Percentiles rank a stretch among this genome's conserved stretches.
Conservation (phyloP, 2,329 filamentous ascomycete genomes). For the Colletotrichum sp. region DNA sequence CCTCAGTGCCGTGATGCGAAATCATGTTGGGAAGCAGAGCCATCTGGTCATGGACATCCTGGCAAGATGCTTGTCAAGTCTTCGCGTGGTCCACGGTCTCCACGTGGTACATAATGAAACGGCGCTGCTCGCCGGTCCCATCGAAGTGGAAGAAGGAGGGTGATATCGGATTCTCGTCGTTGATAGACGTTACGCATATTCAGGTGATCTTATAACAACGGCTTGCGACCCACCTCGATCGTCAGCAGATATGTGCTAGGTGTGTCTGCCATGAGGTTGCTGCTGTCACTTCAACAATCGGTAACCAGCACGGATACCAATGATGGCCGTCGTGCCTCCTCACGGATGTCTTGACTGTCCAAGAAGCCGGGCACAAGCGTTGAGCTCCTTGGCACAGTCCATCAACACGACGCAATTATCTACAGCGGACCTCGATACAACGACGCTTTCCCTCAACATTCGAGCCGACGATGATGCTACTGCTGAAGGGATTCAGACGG, state of each 20-base stretch:
- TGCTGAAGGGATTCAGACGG: slow-evolving; percentile 3
- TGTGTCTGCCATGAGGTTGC: background rate
- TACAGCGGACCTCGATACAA: background rate
- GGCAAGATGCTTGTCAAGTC: background rate
- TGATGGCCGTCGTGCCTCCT: slow-evolving; percentile 14
- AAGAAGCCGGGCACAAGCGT: background rate
- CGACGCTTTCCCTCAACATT: background rate
- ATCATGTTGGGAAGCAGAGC: background rate
- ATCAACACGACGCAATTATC: background rate
- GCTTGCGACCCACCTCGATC: background rate
- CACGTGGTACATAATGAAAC: slow-evolving; percentile 7
- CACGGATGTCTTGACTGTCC: slow-evolving; percentile 3
- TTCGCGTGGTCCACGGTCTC: background rate
- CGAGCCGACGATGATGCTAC: slow-evolving; percentile 1
- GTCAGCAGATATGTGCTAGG: background rate
- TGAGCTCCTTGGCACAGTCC: background rate
- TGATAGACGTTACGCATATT: background rate
- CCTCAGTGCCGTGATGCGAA: background rate
- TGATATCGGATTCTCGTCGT: background rate
- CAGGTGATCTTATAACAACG: background rate
- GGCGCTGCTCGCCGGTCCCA: background rate
- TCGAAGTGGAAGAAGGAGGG: background rate
- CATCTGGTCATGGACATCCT: background rate
- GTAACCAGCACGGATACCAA: background rate
- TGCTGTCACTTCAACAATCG: background rate